Evolutionary conservation across 2,329 filamentous ascomycete species (phyloP).

Genomic region (Aspergillus hortae): DNA sequence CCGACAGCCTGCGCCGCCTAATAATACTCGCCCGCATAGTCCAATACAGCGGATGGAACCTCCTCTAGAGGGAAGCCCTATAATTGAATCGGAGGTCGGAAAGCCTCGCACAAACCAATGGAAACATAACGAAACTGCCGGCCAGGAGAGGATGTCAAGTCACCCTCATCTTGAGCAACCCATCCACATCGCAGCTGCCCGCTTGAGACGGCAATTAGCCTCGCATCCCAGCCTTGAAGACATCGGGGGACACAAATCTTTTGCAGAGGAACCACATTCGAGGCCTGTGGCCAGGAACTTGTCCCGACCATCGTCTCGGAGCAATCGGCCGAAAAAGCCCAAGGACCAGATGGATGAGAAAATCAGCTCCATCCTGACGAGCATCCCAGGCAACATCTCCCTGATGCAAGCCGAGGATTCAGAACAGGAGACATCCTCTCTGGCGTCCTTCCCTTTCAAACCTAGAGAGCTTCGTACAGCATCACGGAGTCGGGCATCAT

Average conservation of each 20-base stretch:
- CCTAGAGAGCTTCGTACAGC: conserved; percentile 42
- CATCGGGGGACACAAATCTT: conserved; percentile 25
- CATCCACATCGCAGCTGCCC: conserved; percentile 20
- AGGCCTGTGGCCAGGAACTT: conserved; percentile 14
- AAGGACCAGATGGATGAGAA: conserved; percentile 74
- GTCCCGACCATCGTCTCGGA: conserved; percentile 39
- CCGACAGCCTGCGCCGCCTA: conserved; percentile 6
- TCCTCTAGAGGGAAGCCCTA: conserved; percentile 7
- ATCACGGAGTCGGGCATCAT: conserved; percentile 31
- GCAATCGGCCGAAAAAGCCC: conserved; percentile 38
- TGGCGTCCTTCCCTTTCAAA: conserved; percentile 29
- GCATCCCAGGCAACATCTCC: conserved; percentile 74
- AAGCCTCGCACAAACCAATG: conserved; percentile 9
- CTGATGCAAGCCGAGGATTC: conserved; percentile 54
- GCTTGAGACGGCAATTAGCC: conserved; percentile 26
- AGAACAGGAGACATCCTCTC: conserved; percentile 29
- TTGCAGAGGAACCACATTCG: conserved; percentile 9
- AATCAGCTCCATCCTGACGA: conserved; percentile 73
- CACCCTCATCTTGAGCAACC: conserved; percentile 10
- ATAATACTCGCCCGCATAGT: conserved; percentile 3
- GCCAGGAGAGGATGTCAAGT: no score
- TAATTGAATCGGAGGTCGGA: conserved; percentile 2
- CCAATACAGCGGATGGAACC: conserved; percentile 11
- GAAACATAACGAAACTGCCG: conserved; percentile 10
- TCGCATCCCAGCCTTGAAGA: conserved; percentile 31